phyloP scores from a whole-genome alignment of 352 stramenopile genomes.

The Pythium chondricola region DNA sequence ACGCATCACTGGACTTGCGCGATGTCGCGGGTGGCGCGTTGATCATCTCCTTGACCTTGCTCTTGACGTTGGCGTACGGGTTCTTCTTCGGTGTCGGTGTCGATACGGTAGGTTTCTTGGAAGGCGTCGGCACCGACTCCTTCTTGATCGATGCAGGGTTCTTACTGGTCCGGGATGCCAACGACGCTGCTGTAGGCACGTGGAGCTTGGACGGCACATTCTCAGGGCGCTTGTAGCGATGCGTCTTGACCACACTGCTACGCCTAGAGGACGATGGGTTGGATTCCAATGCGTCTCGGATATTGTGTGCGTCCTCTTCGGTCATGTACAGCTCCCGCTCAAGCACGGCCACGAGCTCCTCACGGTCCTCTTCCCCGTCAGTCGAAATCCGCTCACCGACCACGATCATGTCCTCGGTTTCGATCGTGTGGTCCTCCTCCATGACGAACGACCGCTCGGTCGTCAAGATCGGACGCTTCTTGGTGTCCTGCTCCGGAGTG shows the following conservation, averaged over 20 bases:
- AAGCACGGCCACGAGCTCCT: slow-evolving; percentile 9
- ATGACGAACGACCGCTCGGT: slow-evolving; percentile 67
- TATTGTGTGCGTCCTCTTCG: slow-evolving; percentile 3
- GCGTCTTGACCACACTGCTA: slow-evolving; percentile 1
- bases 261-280: slow-evolving; percentile 3
- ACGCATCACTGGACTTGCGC: slow-evolving; percentile 4
- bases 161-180: slow-evolving; percentile 16
- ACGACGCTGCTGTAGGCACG: slow-evolving; percentile 15
- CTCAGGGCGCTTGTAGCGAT: slow-evolving; percentile 12
- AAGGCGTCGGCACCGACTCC: slow-evolving; percentile 4
- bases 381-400: slow-evolving; percentile 50
- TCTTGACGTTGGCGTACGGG: slow-evolving; percentile 44
- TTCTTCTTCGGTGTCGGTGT: slow-evolving; percentile 21
- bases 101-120: not conserved
- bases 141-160: slow-evolving; percentile 5
- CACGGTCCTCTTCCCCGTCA: slow-evolving; percentile 47
- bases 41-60: slow-evolving; percentile 35
- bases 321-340: slow-evolving; percentile 10
- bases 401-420: slow-evolving; percentile 58
- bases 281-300: slow-evolving; percentile 8
- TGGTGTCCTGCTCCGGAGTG: slow-evolving; percentile 16
- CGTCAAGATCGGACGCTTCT: slow-evolving; percentile 45
- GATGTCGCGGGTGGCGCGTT: slow-evolving; percentile 4
- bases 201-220: slow-evolving; percentile 21
- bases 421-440: slow-evolving; percentile 46